Evolutionary conservation across 2,329 filamentous ascomycete genomes (phyloP), one percentile per base, ranked within the genome.

Genomic region (Fusarium annulatum): DNA sequence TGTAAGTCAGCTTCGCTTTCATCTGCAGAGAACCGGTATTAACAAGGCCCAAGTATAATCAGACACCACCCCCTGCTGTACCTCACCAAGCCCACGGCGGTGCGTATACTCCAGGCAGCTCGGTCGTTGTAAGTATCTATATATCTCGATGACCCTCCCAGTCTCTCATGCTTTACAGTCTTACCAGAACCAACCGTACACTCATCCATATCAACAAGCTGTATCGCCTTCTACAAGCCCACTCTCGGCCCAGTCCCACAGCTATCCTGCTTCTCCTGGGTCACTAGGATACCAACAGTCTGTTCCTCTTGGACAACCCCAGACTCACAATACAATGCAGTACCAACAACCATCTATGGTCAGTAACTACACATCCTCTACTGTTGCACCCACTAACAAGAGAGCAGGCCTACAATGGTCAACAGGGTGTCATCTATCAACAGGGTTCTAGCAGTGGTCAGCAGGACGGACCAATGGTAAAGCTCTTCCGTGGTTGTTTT

Each of bases 401-500:
- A 18, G 1, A 18, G 1, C 21, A 77, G 75, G 46, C 70, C 52
- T 73, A 74, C 23, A 62, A 63, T 49, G 65, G 68, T 30, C 75
- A 77, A 48, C 73, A 77, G 57, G 71, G 64, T 42, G 57, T 60
- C 38, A 36, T 74, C 23, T 76, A 76, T 63, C 65, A 66, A n/a
- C 75, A 77, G 46, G 75, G 66, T 28, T 63, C 64, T 18, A 52
- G 67, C 43, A 63, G 67, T 61, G 73, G 73, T 64, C 74, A 71
- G 66, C 74, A 76, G 64, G 76, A 77, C 23, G 72, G 76, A 48
- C 61, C 67, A 70, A 77, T 77, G 76, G 76, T 77, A 77, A 77
- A 77, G 74, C 67, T 77, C 68, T 78, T 77, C 72, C 74, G 74
- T 26, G 76, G 76, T 57, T 77, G 76, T 57, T 75, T 77, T 55